These are phyloP conservation scores for Solanum okadae DNA, from an alignment of 257 asterid genomes.

Conservation along the genomic window DNA sequence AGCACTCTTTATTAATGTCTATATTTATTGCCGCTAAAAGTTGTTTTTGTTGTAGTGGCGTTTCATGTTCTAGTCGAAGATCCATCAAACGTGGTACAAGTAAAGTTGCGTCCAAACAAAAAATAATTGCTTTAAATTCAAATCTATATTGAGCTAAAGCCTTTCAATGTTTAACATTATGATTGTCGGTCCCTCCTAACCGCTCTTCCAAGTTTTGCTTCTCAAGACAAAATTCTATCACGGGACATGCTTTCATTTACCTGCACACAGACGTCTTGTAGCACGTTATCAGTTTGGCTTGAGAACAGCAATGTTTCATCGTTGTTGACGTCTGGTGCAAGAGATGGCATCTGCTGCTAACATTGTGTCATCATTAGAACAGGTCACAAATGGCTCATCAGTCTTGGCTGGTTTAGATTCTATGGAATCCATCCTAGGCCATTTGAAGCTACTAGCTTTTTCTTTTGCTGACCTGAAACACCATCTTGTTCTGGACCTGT, in stretches of 20 bases:
- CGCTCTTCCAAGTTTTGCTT: neutral
- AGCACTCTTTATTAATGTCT: no score
- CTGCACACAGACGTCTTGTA: constrained; percentile 25
- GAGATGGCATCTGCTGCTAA: neutral
- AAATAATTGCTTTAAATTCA: neutral
- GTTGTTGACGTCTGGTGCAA: no score
- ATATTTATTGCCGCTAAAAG: no score
- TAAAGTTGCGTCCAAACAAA: neutral
- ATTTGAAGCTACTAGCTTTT: constrained; percentile 44
- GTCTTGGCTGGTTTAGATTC: constrained; percentile 18
- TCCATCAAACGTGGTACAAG: neutral
- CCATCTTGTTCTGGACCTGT: constrained; percentile 16
- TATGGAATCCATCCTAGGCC: constrained; percentile 30
- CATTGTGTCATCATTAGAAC: constrained; percentile 3
- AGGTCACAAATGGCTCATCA: constrained; percentile 11
- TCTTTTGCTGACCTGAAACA: constrained; percentile 53
- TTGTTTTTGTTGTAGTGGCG: no score
- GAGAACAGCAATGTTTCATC: neutral
- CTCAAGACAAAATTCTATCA: constrained; percentile 15
- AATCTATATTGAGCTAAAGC: neutral
- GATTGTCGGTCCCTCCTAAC: neutral
- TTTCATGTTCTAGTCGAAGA: neutral
- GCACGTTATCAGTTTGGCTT: constrained; percentile 22
- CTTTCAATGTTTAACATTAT: neutral
- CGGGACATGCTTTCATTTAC: constrained; percentile 29